phyloP scores from a whole-genome alignment of 345 rosid species.

The Lumnitzera littorea region DNA sequence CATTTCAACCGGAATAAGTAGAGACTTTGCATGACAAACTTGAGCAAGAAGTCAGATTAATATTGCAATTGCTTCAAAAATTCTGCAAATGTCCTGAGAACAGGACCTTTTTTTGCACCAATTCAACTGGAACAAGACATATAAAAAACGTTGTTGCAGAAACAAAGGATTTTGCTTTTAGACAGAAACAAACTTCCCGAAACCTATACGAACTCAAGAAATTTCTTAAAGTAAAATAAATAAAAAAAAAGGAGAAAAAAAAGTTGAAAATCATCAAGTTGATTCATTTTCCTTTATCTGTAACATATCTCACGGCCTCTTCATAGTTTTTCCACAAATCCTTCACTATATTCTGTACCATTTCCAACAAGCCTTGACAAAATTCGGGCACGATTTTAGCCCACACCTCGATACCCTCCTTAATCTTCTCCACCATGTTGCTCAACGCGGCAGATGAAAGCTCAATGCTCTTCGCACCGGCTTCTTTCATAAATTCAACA shows the following conservation, averaged over 20 bases:
- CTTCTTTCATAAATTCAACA: conserved; percentile 21
- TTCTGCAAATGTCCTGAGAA: too few species aligned
- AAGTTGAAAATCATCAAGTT: too few species aligned
- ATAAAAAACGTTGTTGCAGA: too few species aligned
- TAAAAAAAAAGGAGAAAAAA: too few species aligned
- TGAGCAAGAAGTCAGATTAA: too few species aligned
- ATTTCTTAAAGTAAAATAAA: neutral
- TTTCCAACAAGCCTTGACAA: conserved; percentile 21
- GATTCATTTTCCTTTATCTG: conserved; percentile 15
- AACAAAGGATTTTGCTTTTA: too few species aligned
- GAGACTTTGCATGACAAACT: too few species aligned
- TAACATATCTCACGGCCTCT: conserved; percentile 27
- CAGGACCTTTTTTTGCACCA: too few species aligned
- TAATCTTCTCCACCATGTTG: conserved; percentile 17
- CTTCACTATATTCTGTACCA: conserved; percentile 15
- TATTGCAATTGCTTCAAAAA: too few species aligned
- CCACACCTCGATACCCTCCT: conserved; percentile 24
- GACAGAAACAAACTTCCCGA: too few species aligned
- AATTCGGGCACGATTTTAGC: conserved; percentile 23
- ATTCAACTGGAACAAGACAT: too few species aligned
- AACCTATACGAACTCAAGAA: neutral
- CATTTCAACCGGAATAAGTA: too few species aligned
- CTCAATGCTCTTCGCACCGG: conserved; percentile 12
- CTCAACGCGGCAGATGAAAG: conserved; percentile 15
- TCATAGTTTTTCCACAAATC: conserved; percentile 27